Base-by-base conservation (phyloP, 192 early-diverging fungal species). In the Backusella macrospora region DNA sequence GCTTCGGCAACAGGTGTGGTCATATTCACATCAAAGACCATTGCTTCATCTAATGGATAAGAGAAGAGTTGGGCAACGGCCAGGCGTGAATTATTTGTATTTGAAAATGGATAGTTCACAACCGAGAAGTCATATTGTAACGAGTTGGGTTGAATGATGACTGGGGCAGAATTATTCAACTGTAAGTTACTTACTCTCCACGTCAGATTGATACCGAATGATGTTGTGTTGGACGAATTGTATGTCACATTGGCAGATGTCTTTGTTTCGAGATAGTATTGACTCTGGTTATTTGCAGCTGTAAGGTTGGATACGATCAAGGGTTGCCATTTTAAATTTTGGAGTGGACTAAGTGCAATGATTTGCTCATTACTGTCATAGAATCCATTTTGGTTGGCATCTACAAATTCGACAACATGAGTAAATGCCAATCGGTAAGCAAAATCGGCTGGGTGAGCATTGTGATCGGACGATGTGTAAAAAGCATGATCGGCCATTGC, bases 391-490 rank as follows among this genome's bases (percentile, higher is more conserved):
- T 78, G 59, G 43, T 81, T 81, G 8, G 45, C 15, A 68, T 81
- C 80, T 6, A 70, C 72, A 21, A 75, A 81, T 72, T 81, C 80
- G 1, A 78, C 21, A 10, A 82, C 14, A 59, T 78, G 65, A 16
- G 70, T 66, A 16, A 78, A 73, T 9, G 73, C 72, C 3, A 76
- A 43, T 15, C 76, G 71, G 39, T 78, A 76, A 13, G 66, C 73
- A 64, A 78, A 82, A 55, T 82, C 80, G 26, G 80, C 80, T 18
- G 76, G 76, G 15, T 63, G 15, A 38, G 77, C 72, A 21, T 6
- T 16, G 10, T 18, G 46, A 44, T 82, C 80, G 13, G 76, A 78
- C 4, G 80, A 73, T 43, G 73, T 65, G 44, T 64, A 82, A 16
- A 70, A 82, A 8, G 71, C 76, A 18, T 62, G 43, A 52, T 78